Percentiles rank a stretch among this genome's conserved stretches.
Conservation (phyloP, 805 yeast species). For the Zygosaccharomyces bisporus region DNA sequence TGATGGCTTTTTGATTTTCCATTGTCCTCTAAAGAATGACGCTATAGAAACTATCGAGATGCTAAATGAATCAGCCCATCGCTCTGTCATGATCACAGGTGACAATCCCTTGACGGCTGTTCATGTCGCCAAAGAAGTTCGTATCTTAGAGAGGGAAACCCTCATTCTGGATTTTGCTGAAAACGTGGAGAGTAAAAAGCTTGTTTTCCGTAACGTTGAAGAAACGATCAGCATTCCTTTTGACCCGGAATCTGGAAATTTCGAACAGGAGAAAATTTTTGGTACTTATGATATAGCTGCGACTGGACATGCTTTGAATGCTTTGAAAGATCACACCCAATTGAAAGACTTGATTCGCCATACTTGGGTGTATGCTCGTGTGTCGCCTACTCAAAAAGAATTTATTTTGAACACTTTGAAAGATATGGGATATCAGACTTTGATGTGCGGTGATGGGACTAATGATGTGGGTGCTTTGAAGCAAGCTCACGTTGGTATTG, state of each 20-base stretch:
- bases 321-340: conserved; percentile 63
- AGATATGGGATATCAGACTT: conserved; percentile 83
- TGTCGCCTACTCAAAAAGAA: conserved; percentile 94
- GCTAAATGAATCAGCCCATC: conserved; percentile 93
- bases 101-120: conserved; percentile 98
- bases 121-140: conserved; percentile 93
- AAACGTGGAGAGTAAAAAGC: conserved; percentile 46
- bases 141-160: conserved; percentile 76
- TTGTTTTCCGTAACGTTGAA: conserved; percentile 81
- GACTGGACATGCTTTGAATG: conserved; percentile 83
- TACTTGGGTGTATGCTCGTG: conserved; percentile 97
- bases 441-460: conserved; percentile 99
- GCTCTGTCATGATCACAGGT: conserved; percentile 97
- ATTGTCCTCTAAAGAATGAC: conserved; percentile 92
- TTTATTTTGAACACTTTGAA: conserved; percentile 79
- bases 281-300: conserved; percentile 78
- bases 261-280: conserved; percentile 45
- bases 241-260: conserved; percentile 45
- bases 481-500: conserved; percentile 98
- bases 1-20: conserved; percentile 94
- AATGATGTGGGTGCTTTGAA: conserved; percentile 98
- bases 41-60: conserved; percentile 85
- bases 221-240: conserved; percentile 71
- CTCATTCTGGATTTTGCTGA: conserved; percentile 85
- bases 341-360: conserved; percentile 71